Conservation (phyloP, 1,284 basidiomycete genomes). For the Pseudozyma pruni region DNA sequence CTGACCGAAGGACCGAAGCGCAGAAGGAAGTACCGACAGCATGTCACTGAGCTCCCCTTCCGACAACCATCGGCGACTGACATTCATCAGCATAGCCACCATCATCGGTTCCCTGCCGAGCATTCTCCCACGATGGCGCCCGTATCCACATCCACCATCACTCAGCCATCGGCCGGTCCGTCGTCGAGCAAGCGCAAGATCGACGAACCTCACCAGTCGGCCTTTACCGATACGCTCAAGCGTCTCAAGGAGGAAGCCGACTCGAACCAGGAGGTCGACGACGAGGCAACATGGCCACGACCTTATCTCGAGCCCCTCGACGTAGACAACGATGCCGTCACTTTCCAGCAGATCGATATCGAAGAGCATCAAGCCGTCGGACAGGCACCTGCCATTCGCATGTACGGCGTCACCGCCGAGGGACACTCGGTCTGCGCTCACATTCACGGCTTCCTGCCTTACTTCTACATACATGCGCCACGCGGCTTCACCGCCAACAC, state of each 20-base stretch:
- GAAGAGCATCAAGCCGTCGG: slow-evolving; percentile 60
- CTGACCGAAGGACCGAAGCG: no score
- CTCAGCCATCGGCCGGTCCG: slow-evolving; percentile 20
- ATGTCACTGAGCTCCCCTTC: not conserved
- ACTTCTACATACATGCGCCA: slow-evolving; percentile 66
- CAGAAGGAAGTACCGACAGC: not conserved
- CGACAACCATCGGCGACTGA: not conserved
- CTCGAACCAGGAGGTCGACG: slow-evolving; percentile 45
- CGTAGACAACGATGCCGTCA: slow-evolving; percentile 42
- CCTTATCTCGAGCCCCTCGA: slow-evolving; percentile 51
- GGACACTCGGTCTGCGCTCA: slow-evolving; percentile 65
- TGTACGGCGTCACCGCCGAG: slow-evolving; percentile 63
- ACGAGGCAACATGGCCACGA: slow-evolving; percentile 54
- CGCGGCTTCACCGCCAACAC: slow-evolving; percentile 58
- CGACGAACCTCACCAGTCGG: slow-evolving; percentile 44
- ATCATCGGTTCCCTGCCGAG: slow-evolving; percentile 17
- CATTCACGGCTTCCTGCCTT: slow-evolving; percentile 66
- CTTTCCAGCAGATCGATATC: slow-evolving; percentile 67
- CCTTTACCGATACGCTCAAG: slow-evolving; percentile 59
- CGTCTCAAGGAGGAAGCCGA: slow-evolving; percentile 51
- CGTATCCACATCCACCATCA: slow-evolving; percentile 36
- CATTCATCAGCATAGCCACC: no score
- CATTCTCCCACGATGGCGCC: slow-evolving; percentile 35
- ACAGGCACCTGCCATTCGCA: slow-evolving; percentile 60
- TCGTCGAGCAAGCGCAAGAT: slow-evolving; percentile 46